Conservation (phyloP, 352 stramenopile genomes). For the Phytophthora fragariaefolia region DNA sequence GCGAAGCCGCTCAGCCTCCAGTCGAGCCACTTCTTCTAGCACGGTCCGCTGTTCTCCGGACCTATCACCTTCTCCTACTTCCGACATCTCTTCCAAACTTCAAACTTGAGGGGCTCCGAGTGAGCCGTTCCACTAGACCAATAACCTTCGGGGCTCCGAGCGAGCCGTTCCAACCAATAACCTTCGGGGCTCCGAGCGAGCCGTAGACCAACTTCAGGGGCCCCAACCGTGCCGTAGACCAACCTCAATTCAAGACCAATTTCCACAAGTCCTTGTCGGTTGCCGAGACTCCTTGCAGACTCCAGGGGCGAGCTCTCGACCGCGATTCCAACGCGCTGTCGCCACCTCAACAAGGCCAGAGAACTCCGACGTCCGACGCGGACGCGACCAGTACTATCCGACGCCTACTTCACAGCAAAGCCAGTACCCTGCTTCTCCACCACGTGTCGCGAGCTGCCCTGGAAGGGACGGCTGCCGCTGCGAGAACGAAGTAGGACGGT, state of each 20-base stretch:
- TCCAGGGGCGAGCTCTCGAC: too few relatives aligned
- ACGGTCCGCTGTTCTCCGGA: neutral
- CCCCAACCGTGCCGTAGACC: neutral
- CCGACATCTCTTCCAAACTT: neutral
- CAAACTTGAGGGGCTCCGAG: neutral
- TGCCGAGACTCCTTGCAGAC: neutral
- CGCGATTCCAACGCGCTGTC: too few relatives aligned
- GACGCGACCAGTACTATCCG: neutral
- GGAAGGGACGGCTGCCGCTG: too few relatives aligned
- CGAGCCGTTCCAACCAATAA: neutral
- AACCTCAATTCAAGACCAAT: neutral
- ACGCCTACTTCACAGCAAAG: neutral
- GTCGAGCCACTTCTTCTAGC: neutral
- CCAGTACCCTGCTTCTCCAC: conserved; percentile 1
- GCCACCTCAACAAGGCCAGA: too few relatives aligned
- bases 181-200: neutral
- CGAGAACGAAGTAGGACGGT: too few relatives aligned
- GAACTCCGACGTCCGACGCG: neutral
- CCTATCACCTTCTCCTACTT: neutral
- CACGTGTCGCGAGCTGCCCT: neutral
- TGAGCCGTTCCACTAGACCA: neutral
- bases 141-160: neutral
- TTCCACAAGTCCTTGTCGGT: neutral
- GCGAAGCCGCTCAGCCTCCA: neutral
- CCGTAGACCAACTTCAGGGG: neutral